Base-by-base conservation (phyloP, 139 green algal species). In the Zygnema circumcarinatum region DNA sequence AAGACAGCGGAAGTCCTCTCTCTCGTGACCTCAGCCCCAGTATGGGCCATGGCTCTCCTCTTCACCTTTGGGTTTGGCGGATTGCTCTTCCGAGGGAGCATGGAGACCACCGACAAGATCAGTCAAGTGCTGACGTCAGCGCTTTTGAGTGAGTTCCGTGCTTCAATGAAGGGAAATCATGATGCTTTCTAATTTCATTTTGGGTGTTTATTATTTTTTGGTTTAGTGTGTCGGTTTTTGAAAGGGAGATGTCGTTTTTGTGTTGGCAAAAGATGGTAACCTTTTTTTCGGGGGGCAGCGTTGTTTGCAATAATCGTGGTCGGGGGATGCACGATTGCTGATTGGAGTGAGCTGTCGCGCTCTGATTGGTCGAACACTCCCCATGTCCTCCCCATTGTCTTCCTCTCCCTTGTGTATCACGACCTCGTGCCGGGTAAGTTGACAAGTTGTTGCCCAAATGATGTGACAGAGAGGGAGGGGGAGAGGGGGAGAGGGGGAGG, bases 381-480 rank as follows among this genome's bases (percentile, higher is more conserved):
- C 22, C 38, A 42, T 20, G 41, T 35, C 0, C 38, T 86, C 36
- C 94, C 94, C 36, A 91, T 96, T 86, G 83, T 95, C 31, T 94
- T 96, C 38, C 92, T 96, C 33, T 79, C 94, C 1, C 83, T 96
- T 0, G 94, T 96, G 1, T 96, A 92, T 74, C 94, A 96, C 82
- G 93, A 96, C 73, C 86, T 96, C n/a, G 80, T 96, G 3, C 94
- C 94, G 0, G 88, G 40, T 85, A 33, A 32, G 42, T 75, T n/a
- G 29, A 83, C n/a, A n/a, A n/a, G n/a, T n/a, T n/a, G n/a, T n/a
- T n/a, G n/a, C 21, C 73, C 38, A 29, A 72, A 72, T n/a, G 56
- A 29, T 25, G n/a, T n/a, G n/a, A 81, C 73, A 69, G 29, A 81
- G 73, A 81, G 73, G 32, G 67, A 29, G 67, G 25, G 73, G 25